phyloP scores from a whole-genome alignment of 495 filamentous ascomycete species.

The Rhizodiscina lignyota region DNA sequence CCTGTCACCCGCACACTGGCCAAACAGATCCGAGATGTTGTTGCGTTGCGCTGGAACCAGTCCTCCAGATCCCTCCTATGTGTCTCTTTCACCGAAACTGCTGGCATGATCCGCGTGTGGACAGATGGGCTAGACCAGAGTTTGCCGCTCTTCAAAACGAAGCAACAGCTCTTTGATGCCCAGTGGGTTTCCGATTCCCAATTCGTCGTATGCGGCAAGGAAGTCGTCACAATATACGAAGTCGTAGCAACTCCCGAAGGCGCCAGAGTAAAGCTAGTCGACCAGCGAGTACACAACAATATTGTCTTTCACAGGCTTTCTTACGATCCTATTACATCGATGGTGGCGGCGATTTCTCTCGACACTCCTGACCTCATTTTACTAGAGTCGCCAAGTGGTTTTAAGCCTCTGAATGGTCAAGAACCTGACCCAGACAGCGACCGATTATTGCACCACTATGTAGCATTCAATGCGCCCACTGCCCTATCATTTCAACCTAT shows the following conservation, averaged over 20 bases:
- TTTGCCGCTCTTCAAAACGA: too few species aligned
- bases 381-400: too few species aligned
- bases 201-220: slow-evolving; percentile 14
- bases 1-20: not conserved
- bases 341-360: slow-evolving; percentile 9
- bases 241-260: slow-evolving; percentile 1
- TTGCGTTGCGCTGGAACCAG: slow-evolving; percentile 5
- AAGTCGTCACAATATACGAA: slow-evolving; percentile 9
- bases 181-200: slow-evolving; percentile 11
- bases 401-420: slow-evolving; percentile 1
- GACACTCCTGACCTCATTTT: too few species aligned
- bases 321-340: slow-evolving; percentile 9
- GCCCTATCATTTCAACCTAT: slow-evolving; percentile 5
- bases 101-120: slow-evolving; percentile 9
- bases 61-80: not conserved
- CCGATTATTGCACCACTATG: too few species aligned
- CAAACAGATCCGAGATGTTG: slow-evolving; percentile 2
- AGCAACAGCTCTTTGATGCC: slow-evolving; percentile 13
- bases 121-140: too few species aligned
- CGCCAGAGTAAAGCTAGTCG: too few species aligned
- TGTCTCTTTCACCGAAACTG: slow-evolving; percentile 1
- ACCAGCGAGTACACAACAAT: slow-evolving; percentile 2
- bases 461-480: not conserved
- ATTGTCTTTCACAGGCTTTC: slow-evolving; percentile 12
- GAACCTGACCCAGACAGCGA: too few species aligned